Evolutionary conservation across 257 asterid genomes (phyloP).

Genomic region (Gardenia jasminoides): DNA sequence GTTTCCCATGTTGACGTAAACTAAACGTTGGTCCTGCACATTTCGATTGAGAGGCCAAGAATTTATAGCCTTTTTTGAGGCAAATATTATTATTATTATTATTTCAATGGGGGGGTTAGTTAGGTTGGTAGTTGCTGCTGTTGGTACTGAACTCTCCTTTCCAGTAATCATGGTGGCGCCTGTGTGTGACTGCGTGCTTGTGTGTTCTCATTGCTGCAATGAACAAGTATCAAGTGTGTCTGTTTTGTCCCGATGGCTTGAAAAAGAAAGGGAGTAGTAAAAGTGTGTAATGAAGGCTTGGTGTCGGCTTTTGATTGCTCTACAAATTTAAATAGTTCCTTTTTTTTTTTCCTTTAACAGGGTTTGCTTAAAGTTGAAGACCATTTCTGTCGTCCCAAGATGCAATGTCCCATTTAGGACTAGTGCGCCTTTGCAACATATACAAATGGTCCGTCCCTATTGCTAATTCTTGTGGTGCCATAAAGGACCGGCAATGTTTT

Average conservation of each 20-base stretch:
- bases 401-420: background rate
- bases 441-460: slow-evolving; percentile 12
- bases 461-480: background rate
- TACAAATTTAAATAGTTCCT: background rate
- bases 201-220: background rate
- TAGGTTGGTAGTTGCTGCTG: slow-evolving; percentile 21
- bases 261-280: background rate
- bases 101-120: background rate
- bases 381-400: slow-evolving; percentile 15
- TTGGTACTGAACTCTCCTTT: slow-evolving; percentile 9
- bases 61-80: background rate
- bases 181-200: background rate
- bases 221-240: background rate
- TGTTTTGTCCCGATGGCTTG: background rate
- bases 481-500: slow-evolving; percentile 17
- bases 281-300: background rate
- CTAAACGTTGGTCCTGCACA: background rate
- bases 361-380: slow-evolving; percentile 27
- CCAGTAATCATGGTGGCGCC: background rate
- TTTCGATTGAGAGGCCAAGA: background rate
- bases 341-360: background rate
- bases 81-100: too few species aligned
- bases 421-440: background rate
- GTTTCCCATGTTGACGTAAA: background rate
- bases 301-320: slow-evolving; percentile 2